phyloP scores from a whole-genome alignment of 192 early-diverging fungal species.

The Backusella tarrabulga region DNA sequence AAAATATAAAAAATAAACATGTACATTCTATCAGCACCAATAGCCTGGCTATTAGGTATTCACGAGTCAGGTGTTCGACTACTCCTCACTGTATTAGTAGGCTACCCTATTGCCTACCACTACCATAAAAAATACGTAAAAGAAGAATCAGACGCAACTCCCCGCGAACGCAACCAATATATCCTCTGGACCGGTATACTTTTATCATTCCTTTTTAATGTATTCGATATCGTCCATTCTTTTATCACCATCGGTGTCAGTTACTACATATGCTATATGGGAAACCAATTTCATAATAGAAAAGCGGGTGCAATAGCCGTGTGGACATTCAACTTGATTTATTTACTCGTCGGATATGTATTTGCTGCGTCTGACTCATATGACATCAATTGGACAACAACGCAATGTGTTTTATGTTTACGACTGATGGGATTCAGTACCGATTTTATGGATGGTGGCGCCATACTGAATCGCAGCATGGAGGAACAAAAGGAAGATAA shows the following conservation, averaged over 20 bases:
- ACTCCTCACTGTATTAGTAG: slow-evolving; percentile 42
- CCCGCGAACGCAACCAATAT: slow-evolving; percentile 44
- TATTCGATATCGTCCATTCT: slow-evolving; percentile 47
- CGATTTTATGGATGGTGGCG: slow-evolving; percentile 54
- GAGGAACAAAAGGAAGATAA: background rate
- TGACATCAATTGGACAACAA: slow-evolving; percentile 60
- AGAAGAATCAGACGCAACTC: slow-evolving; percentile 25
- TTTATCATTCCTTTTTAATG: slow-evolving; percentile 49
- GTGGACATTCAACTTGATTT: slow-evolving; percentile 50
- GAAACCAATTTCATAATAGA: slow-evolving; percentile 30
- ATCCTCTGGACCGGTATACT: slow-evolving; percentile 42
- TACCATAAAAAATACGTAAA: slow-evolving; percentile 40
- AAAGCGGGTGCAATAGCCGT: slow-evolving; percentile 29
- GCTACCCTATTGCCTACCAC: slow-evolving; percentile 43
- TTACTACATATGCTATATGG: slow-evolving; percentile 41
- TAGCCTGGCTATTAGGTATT: slow-evolving; percentile 32
- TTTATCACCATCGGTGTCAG: slow-evolving; percentile 43
- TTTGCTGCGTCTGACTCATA: slow-evolving; percentile 47
- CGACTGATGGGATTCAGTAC: slow-evolving; percentile 61
- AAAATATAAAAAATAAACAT: background rate
- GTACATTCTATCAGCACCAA: slow-evolving; percentile 1
- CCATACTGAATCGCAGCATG: background rate
- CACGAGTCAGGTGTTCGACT: slow-evolving; percentile 50
- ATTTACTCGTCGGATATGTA: slow-evolving; percentile 48
- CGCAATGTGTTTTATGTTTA: slow-evolving; percentile 61